phyloP scores from a whole-genome alignment of 2,329 filamentous ascomycete species.

The Verticillium zaregamsianum region DNA sequence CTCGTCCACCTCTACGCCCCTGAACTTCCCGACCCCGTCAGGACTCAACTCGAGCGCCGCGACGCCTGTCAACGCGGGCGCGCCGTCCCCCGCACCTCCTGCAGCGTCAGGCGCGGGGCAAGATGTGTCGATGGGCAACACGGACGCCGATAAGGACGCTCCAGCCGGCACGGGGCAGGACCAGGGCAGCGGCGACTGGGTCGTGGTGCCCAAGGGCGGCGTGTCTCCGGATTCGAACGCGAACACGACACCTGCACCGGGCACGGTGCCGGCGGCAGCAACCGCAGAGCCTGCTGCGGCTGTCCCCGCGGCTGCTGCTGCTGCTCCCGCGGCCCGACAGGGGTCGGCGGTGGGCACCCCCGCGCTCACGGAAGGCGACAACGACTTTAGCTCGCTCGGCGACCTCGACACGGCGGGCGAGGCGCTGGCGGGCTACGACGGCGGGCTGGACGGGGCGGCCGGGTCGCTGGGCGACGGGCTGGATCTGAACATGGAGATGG shows the following conservation, averaged over 20 bases:
- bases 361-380: slow-evolving; percentile 39
- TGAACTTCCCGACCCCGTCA: slow-evolving; percentile 58
- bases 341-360: slow-evolving; percentile 41
- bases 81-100: slow-evolving; percentile 38
- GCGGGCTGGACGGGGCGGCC: slow-evolving; percentile 34
- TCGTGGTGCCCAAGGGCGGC: slow-evolving; percentile 65
- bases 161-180: slow-evolving; percentile 38
- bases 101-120: slow-evolving; percentile 20
- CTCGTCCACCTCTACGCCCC: slow-evolving; percentile 56
- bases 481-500: slow-evolving; percentile 64
- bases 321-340: slow-evolving; percentile 26
- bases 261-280: slow-evolving; percentile 12
- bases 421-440: slow-evolving; percentile 63
- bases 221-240: slow-evolving; percentile 33
- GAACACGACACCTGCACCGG: slow-evolving; percentile 13
- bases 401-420: slow-evolving; percentile 69
- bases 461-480: slow-evolving; percentile 50
- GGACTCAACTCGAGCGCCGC: slow-evolving; percentile 50
- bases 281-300: neutral
- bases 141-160: slow-evolving; percentile 30
- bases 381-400: slow-evolving; percentile 60
- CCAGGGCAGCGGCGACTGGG: slow-evolving; percentile 62
- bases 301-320: slow-evolving; percentile 4
- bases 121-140: slow-evolving; percentile 51
- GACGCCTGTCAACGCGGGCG: slow-evolving; percentile 48